Percentiles rank a stretch among this genome's conserved stretches.
phyloP scores from a whole-genome alignment of 1,284 basidiomycete species.

The Porodaedalea pini region DNA sequence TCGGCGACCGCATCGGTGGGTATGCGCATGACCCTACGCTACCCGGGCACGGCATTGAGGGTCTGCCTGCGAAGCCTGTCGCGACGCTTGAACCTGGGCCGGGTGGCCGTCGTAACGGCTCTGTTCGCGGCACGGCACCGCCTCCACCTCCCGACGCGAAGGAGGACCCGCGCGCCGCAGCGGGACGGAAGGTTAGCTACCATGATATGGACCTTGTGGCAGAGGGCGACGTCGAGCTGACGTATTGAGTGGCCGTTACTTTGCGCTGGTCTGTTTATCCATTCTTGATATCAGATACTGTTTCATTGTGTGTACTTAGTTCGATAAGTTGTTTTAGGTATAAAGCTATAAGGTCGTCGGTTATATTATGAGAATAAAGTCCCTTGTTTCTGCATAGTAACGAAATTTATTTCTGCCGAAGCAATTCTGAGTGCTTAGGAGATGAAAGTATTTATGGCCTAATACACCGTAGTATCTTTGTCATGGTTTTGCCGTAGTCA shows the following conservation, averaged over 20 bases:
- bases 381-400: too few relatives aligned
- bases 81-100: slow-evolving; percentile 59
- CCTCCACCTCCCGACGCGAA: slow-evolving; percentile 82
- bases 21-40: slow-evolving; percentile 57
- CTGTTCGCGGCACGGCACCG: slow-evolving; percentile 44
- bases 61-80: slow-evolving; percentile 72
- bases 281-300: not conserved
- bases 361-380: too few relatives aligned
- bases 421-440: too few relatives aligned
- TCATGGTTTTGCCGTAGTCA: too few relatives aligned
- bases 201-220: slow-evolving; percentile 86
- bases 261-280: too few relatives aligned
- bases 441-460: too few relatives aligned
- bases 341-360: too few relatives aligned
- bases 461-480: too few relatives aligned
- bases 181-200: slow-evolving; percentile 78
- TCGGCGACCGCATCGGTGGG: slow-evolving; percentile 75
- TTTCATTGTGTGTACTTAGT: not conserved
- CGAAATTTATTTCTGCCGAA: too few relatives aligned
- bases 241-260: slow-evolving; percentile 45
- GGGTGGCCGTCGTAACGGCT: slow-evolving; percentile 34
- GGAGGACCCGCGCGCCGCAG: slow-evolving; percentile 81
- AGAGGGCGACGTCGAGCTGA: slow-evolving; percentile 80
- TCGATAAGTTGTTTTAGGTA: too few relatives aligned
- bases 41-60: slow-evolving; percentile 57